These are phyloP conservation scores for Pterula multifida DNA, from an alignment of 1,284 basidiomycete genomes.

Conservation along the genomic window DNA sequence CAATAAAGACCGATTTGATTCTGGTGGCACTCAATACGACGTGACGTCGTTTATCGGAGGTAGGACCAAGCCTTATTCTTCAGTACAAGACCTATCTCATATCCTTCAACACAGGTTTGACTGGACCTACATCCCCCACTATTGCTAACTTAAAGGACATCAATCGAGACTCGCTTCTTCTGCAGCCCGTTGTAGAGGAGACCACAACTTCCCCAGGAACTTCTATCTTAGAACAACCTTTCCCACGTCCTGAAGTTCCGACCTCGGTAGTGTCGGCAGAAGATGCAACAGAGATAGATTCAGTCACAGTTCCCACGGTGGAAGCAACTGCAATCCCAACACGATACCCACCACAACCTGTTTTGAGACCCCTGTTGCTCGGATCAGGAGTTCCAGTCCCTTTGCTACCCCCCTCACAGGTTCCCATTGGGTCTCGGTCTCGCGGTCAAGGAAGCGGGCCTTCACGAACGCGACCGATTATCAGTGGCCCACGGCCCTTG, in stretches of 20 bases:
- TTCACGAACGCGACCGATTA: constrained; percentile 18
- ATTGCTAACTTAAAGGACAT: neutral
- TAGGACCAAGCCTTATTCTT: constrained; percentile 19
- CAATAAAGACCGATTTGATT: constrained; percentile 19
- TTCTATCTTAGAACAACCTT: neutral
- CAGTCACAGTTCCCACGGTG: neutral
- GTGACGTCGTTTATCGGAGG: constrained; percentile 68
- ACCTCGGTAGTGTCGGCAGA: too few relatives aligned
- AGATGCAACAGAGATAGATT: too few relatives aligned
- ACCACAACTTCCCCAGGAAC: neutral
- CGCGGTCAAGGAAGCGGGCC: constrained; percentile 11
- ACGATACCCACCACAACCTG: neutral
- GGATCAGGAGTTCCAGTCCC: constrained; percentile 8
- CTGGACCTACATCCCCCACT: neutral
- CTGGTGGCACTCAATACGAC: constrained; percentile 50
- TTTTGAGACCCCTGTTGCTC: neutral
- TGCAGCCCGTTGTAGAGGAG: neutral
- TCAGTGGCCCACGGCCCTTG: constrained; percentile 21
- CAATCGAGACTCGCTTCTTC: neutral
- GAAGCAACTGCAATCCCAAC: neutral
- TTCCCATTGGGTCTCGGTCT: constrained; percentile 11
- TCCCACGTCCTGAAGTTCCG: too few relatives aligned
- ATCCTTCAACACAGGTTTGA: constrained; percentile 4
- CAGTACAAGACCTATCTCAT: constrained; percentile 1
- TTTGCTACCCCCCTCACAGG: constrained; percentile 7